Conservation (phyloP, 768 basidiomycete species). For the Harrya chromipes region DNA sequence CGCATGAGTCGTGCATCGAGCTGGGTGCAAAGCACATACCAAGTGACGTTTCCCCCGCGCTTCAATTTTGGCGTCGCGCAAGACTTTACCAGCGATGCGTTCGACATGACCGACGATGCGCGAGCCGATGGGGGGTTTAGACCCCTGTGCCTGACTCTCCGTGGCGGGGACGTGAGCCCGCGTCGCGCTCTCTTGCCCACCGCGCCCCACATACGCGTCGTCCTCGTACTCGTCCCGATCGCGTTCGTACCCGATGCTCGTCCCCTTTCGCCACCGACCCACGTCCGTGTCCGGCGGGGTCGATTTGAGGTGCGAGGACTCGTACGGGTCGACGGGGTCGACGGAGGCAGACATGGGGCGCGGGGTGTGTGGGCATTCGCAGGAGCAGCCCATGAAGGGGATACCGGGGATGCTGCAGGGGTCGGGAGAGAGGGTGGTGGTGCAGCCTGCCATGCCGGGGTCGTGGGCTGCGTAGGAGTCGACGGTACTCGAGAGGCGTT, state of each 20-base stretch:
- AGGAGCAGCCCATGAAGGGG: neutral
- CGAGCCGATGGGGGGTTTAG: neutral
- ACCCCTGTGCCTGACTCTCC: no score
- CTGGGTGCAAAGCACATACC: neutral
- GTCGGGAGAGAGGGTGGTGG: neutral
- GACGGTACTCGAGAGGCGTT: no score
- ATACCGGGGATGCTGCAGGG: conserved; percentile 10
- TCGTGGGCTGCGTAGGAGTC: conserved; percentile 19
- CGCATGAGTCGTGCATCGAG: neutral
- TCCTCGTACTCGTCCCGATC: conserved; percentile 16
- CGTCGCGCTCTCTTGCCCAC: no score
- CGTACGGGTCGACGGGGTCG: no score
- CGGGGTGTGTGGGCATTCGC: neutral
- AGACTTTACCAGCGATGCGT: conserved; percentile 16
- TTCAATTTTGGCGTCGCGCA: conserved; percentile 18
- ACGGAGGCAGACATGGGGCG: neutral
- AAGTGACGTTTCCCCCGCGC: conserved; percentile 18
- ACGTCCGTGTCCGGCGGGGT: no score
- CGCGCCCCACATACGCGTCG: no score
- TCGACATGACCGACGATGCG: conserved; percentile 15
- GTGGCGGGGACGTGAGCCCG: no score
- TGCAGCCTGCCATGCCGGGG: conserved; percentile 24
- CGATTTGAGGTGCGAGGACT: no score
- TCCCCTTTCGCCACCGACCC: no score
- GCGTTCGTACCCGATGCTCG: conserved; percentile 21